Conservation (phyloP, 179 eudicot species). For the Carnegiea gigantea region DNA sequence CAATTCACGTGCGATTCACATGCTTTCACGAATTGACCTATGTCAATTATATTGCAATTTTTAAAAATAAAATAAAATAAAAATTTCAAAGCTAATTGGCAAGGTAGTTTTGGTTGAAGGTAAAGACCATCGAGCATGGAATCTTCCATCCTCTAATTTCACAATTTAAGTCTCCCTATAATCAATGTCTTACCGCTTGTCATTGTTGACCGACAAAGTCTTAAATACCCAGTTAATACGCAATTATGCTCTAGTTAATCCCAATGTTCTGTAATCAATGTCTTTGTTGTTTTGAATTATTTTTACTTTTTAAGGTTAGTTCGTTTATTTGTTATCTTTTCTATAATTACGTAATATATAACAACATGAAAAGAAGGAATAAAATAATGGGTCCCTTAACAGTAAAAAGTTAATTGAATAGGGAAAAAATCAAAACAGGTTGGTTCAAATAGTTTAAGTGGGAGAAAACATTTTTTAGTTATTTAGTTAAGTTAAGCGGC, state of each 20-base stretch:
- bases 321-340: too few species aligned
- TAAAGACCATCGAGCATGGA: constrained; percentile 3
- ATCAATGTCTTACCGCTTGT: neutral
- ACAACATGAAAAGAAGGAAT: too few species aligned
- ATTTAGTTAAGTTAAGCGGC: too few species aligned
- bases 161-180: neutral
- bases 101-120: neutral
- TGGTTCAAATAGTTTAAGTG: too few species aligned
- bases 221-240: constrained; percentile 8
- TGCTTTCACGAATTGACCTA: neutral
- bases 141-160: constrained; percentile 5
- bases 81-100: neutral
- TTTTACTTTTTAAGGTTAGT: neutral
- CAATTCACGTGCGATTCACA: neutral
- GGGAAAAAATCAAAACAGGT: too few species aligned
- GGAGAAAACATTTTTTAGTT: too few species aligned
- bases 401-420: too few species aligned
- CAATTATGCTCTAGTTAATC: constrained; percentile 18
- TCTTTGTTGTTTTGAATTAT: neutral
- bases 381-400: too few species aligned
- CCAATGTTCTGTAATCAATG: constrained; percentile 13
- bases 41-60: neutral
- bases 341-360: too few species aligned
- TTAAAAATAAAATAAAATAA: neutral
- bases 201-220: constrained; percentile 16